These are phyloP conservation scores for Ricinus communis DNA, from an alignment of 345 rosid genomes.

Conservation along the genomic window DNA sequence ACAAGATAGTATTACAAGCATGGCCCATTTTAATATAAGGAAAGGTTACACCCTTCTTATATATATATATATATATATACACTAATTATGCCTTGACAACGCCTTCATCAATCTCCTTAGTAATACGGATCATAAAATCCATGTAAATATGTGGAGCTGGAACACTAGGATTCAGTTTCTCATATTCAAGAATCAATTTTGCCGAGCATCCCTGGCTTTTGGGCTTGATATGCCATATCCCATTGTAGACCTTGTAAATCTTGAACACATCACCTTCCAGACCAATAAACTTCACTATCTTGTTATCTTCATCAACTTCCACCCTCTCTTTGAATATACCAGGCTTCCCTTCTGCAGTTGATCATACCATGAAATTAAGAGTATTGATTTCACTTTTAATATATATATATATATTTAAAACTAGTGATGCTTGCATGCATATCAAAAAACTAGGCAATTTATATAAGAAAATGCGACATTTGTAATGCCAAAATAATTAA, in stretches of 20 bases:
- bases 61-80: too few species aligned
- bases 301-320: slow-evolving; percentile 23
- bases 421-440: too few species aligned
- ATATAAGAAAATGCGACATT: too few species aligned
- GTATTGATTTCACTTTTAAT: not conserved
- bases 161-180: slow-evolving; percentile 24
- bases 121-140: slow-evolving; percentile 8
- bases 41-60: too few species aligned
- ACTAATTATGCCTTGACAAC: too few species aligned
- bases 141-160: slow-evolving; percentile 27
- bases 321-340: slow-evolving; percentile 31
- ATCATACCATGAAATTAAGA: too few species aligned
- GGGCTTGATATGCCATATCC: slow-evolving; percentile 6
- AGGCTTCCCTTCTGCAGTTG: slow-evolving; percentile 26
- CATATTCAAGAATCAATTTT: slow-evolving; percentile 25
- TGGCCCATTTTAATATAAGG: too few species aligned
- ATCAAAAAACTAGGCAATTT: too few species aligned
- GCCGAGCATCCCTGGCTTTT: slow-evolving; percentile 13
- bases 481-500: too few species aligned
- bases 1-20: too few species aligned
- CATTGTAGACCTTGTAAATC: slow-evolving; percentile 25
- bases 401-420: too few species aligned
- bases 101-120: too few species aligned
- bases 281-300: slow-evolving; percentile 19
- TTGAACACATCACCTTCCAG: slow-evolving; percentile 37